Evolutionary conservation across 768 basidiomycete species (phyloP), one percentile per base, ranked within the genome.

Genomic region (Neoboletus subvelutipes): DNA sequence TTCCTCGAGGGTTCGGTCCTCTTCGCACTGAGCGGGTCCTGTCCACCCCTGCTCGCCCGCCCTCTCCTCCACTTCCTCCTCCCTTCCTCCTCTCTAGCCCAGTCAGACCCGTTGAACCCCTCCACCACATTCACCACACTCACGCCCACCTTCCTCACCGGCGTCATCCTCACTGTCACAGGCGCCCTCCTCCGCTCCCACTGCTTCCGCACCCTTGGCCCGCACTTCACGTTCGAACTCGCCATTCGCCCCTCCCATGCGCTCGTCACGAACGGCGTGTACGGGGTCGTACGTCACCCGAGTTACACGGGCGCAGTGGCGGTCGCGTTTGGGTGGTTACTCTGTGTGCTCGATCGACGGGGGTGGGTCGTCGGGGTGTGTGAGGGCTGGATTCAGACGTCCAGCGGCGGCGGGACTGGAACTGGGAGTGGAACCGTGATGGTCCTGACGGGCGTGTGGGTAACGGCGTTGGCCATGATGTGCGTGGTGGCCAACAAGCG

Each of bases 231-330:
- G 3, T 67, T 67, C n/a, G 64, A 72, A 9, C 62, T 72, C 15
- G 50, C 58, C 33, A 58, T 71, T 46, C 63, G 56, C 3, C 54
- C 54, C 8, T 13, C 54, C 1, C 69, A 65, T n/a, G 29, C 46
- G 36, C 66, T 74, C 51, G 57, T 74, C 29, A 73, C 67, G 4
- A 8, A 43, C 0, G 71, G 69, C 1, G 59, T 53, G 20, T 73
- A 74, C 56, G 9, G 58, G 11, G 13, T 66, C 50, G 67, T 74
- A 4, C 66, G 73, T 1, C 73, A 74, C 56, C 73, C 73, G 6
- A 65, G 64, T 20, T 73, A 74, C 41, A 62, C 61, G 1, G 71
- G 53, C 3, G 7, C 1, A 0, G 0, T 50, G 0, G 18, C 4
- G 8, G 18, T 59, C n/a, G 18, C 12, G 7, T 0, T 56, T 0